Evolutionary conservation across 169 alveolate species (phyloP).

Genomic region (Plasmodium knowlesi): DNA sequence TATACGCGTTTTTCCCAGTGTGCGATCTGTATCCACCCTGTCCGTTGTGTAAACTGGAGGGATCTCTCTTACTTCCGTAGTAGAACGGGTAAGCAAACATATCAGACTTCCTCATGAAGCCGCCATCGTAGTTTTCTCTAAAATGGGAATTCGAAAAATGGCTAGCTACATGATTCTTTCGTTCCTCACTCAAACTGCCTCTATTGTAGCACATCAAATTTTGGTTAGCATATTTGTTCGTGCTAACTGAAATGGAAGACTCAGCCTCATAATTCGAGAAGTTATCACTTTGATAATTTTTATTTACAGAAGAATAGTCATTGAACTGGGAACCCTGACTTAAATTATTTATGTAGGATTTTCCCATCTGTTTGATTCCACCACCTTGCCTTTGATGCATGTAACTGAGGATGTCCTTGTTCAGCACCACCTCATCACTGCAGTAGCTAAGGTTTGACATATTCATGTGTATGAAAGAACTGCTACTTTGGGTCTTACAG

Average conservation of each 20-base stretch:
- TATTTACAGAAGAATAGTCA: neutral
- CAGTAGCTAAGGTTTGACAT: slow-evolving; percentile 36
- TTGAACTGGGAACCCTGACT: slow-evolving; percentile 50
- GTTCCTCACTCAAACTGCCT: neutral
- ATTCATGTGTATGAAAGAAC: neutral
- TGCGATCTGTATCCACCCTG: neutral
- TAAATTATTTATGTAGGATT: slow-evolving; percentile 19
- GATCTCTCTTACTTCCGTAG: neutral
- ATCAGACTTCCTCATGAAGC: neutral
- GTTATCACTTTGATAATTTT: neutral
- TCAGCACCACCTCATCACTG: slow-evolving; percentile 25
- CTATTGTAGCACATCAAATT: neutral
- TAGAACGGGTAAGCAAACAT: neutral
- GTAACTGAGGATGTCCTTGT: slow-evolving; percentile 9
- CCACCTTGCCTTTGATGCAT: neutral
- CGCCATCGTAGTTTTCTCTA: neutral
- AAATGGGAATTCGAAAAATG: neutral
- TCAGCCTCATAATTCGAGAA: neutral
- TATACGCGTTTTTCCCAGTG: neutral
- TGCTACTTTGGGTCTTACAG: neutral
- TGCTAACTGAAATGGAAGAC: neutral
- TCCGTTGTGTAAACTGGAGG: neutral
- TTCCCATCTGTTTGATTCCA: neutral
- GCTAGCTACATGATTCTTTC: neutral
- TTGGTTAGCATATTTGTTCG: neutral